These are phyloP conservation scores for Knoxia roxburghii DNA, from an alignment of 257 asterid species.

Conservation along the genomic window DNA sequence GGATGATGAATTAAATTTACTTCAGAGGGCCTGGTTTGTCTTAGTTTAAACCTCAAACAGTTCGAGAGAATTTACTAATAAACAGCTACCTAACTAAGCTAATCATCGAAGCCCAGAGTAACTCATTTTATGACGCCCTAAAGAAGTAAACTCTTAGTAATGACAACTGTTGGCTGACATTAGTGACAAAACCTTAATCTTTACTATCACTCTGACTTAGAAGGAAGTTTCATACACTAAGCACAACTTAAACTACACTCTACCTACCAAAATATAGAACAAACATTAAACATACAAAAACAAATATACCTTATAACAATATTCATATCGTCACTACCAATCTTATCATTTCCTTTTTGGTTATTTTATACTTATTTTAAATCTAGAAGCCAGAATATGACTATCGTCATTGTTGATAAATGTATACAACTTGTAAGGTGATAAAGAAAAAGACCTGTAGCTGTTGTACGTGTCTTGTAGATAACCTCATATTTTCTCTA, in stretches of 20 bases:
- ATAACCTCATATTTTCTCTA: slow-evolving; percentile 52
- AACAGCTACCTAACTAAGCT: not conserved
- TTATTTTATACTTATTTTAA: too few relatives aligned
- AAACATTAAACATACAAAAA: not conserved
- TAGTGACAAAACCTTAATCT: not conserved
- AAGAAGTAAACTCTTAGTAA: not conserved
- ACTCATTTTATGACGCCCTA: not conserved
- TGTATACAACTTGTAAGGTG: not conserved
- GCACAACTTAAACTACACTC: not conserved
- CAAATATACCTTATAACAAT: slow-evolving; percentile 78
- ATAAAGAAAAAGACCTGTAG: too few relatives aligned
- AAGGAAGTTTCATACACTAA: too few relatives aligned
- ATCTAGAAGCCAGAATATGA: too few relatives aligned
- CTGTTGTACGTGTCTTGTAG: slow-evolving; percentile 65
- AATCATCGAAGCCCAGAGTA: too few relatives aligned
- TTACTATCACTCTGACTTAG: not conserved
- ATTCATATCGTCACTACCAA: too few relatives aligned
- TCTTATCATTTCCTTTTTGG: too few relatives aligned
- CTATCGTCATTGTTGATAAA: too few relatives aligned
- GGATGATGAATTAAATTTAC: not conserved
- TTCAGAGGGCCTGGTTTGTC: not conserved
- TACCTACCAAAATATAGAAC: not conserved
- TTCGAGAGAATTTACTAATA: too few relatives aligned
- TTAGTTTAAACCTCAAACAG: not conserved
- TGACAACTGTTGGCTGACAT: not conserved